Percentiles rank a stretch among this genome's conserved stretches.
Evolutionary conservation across 495 filamentous ascomycete genomes (phyloP).

Genomic region (Talaromyces proteolyticus): DNA sequence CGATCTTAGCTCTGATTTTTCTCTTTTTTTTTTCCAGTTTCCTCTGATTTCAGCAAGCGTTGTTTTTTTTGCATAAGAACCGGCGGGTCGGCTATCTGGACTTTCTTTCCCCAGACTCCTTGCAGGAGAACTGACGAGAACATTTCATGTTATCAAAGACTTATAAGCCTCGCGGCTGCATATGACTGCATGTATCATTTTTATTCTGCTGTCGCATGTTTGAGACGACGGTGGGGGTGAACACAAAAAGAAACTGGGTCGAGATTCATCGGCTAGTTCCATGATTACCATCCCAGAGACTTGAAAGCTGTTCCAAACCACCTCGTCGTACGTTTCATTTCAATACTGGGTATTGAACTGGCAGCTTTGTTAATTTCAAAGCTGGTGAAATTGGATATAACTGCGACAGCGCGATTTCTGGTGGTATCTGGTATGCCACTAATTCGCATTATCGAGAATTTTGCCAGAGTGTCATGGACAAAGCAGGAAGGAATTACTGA

Average conservation of each 20-base stretch:
- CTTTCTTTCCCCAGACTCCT: conserved; percentile 1
- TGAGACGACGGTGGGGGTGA: not conserved
- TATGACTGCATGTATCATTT: conserved; percentile 45
- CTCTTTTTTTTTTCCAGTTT: conserved; percentile 14
- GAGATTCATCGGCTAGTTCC: not conserved
- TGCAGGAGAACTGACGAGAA: conserved; percentile 10
- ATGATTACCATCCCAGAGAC: not conserved
- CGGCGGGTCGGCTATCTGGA: conserved; percentile 49
- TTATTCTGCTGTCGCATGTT: conserved; percentile 32
- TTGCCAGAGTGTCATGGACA: no score
- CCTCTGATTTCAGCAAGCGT: conserved; percentile 31
- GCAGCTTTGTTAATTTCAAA: conserved; percentile 16
- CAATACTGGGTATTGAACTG: conserved; percentile 43
- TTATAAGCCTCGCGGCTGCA: conserved; percentile 55
- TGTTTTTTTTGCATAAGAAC: conserved; percentile 38
- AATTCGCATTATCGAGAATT: not conserved
- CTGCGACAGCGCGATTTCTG: conserved; percentile 13
- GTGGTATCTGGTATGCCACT: conserved; percentile 38
- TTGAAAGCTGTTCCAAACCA: not conserved
- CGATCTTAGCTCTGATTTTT: conserved; percentile 35
- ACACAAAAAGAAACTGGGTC: not conserved
- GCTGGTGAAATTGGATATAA: conserved; percentile 22
- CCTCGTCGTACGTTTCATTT: conserved; percentile 9
- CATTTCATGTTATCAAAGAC: conserved; percentile 48
- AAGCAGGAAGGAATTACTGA: not conserved